Conservation (phyloP, 345 rosid species). For the Hibiscus tridactylites region DNA sequence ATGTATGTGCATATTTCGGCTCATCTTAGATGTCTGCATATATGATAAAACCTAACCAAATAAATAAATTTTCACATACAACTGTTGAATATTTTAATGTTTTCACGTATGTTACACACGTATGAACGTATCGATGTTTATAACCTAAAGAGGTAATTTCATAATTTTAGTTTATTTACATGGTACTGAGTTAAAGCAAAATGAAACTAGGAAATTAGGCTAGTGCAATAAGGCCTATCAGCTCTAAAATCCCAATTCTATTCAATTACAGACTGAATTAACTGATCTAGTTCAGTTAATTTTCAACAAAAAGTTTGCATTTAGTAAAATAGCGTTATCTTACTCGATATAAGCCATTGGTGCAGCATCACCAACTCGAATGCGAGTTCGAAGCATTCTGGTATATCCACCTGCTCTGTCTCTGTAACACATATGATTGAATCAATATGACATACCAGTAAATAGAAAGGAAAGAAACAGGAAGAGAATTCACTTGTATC, state of each 20-base stretch:
- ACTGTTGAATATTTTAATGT: neutral
- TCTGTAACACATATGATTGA: slow-evolving; percentile 29
- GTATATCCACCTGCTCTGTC: slow-evolving; percentile 95
- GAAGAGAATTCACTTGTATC: slow-evolving; percentile 54
- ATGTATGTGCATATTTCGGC: neutral
- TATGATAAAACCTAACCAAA: neutral
- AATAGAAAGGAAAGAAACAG: neutral
- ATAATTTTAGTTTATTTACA: neutral
- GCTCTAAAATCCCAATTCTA: neutral
- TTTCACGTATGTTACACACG: neutral
- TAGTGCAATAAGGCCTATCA: neutral
- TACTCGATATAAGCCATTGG: slow-evolving; percentile 95
- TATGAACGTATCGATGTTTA: neutral
- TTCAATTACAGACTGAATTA: neutral
- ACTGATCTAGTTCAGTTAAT: neutral
- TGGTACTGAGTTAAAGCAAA: neutral
- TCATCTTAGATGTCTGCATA: neutral
- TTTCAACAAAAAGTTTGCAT: neutral
- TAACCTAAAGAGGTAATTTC: neutral
- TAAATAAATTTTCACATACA: too few relatives aligned
- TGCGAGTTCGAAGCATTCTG: slow-evolving; percentile 78
- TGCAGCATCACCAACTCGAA: slow-evolving; percentile 94
- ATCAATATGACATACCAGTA: slow-evolving; percentile 2
- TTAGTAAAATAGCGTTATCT: slow-evolving; percentile 13
- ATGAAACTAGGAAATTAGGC: neutral